A percentile compares a stretch with the other conserved stretches of the same genome.
Evolutionary conservation across 2,329 filamentous ascomycete species (phyloP).

Genomic region (Fusarium temperatum): DNA sequence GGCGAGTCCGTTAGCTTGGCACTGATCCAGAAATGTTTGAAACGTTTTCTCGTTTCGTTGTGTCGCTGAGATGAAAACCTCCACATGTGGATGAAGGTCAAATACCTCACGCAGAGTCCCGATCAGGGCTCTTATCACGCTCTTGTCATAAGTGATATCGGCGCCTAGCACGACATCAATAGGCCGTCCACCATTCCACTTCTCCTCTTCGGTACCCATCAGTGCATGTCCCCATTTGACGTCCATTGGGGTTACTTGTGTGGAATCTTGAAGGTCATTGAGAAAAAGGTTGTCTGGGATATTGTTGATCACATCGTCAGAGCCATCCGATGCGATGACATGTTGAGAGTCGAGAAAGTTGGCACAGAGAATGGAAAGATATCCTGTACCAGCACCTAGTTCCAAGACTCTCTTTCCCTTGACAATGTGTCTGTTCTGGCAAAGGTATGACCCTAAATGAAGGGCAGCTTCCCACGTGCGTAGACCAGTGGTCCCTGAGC

Average conservation of each 20-base stretch:
- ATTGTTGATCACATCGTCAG: conserved; percentile 74
- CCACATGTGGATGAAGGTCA: conserved; percentile 61
- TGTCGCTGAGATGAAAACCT: conserved; percentile 74
- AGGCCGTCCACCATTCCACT: conserved; percentile 57
- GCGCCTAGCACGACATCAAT: conserved; percentile 77
- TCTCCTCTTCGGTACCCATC: conserved; percentile 64
- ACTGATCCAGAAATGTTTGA: conserved; percentile 68
- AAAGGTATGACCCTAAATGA: conserved; percentile 76
- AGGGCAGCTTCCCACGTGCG: conserved; percentile 85
- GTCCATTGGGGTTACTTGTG: conserved; percentile 59
- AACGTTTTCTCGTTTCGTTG: conserved; percentile 77
- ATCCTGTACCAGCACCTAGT: conserved; percentile 79
- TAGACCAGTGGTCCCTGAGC: conserved; percentile 76
- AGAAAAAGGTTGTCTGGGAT: conserved; percentile 74
- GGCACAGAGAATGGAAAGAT: conserved; percentile 77
- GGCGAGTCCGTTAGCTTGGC: conserved; percentile 57
- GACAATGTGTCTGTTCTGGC: conserved; percentile 56
- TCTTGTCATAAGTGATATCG: conserved; percentile 80
- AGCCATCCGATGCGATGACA: conserved; percentile 78
- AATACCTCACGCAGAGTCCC: conserved; percentile 72
- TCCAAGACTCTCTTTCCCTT: conserved; percentile 70
- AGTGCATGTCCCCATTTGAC: conserved; percentile 72
- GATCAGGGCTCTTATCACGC: conserved; percentile 69
- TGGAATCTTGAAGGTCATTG: conserved; percentile 67
- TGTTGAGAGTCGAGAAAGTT: conserved; percentile 68